These are phyloP conservation scores for Cladobotryum mycophilum DNA, from an alignment of 2,329 filamentous ascomycete genomes.

Conservation along the genomic window DNA sequence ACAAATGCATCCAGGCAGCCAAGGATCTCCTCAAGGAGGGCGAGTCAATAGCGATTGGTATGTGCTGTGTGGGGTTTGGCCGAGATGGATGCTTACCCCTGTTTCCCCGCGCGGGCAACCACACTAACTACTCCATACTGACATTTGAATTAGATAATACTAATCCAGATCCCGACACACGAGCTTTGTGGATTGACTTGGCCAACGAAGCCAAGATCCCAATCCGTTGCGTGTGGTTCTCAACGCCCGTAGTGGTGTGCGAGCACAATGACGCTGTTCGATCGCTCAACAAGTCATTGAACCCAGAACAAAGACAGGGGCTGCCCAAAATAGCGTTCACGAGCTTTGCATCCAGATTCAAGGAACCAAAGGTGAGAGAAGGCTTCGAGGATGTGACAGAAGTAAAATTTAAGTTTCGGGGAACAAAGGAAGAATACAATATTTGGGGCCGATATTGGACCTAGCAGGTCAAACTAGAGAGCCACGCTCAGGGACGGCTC, in stretches of 20 bases:
- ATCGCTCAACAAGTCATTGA: slow-evolving; percentile 63
- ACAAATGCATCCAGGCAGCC: slow-evolving; percentile 68
- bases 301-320: slow-evolving; percentile 70
- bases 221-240: slow-evolving; percentile 82
- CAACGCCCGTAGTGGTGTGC: slow-evolving; percentile 59
- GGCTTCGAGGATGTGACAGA: slow-evolving; percentile 77
- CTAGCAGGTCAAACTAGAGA: slow-evolving; percentile 24
- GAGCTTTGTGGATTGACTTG: slow-evolving; percentile 71
- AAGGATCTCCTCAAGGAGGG: slow-evolving; percentile 57
- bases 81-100: neutral
- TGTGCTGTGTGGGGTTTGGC: slow-evolving; percentile 24
- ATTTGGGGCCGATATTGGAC: slow-evolving; percentile 77
- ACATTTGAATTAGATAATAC: slow-evolving; percentile 67
- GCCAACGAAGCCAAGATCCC: slow-evolving; percentile 65
- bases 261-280: slow-evolving; percentile 87
- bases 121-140: slow-evolving; percentile 3
- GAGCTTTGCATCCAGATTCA: slow-evolving; percentile 66
- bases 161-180: slow-evolving; percentile 75
- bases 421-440: slow-evolving; percentile 58
- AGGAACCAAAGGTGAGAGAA: slow-evolving; percentile 64
- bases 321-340: slow-evolving; percentile 78
- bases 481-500: no score
- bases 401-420: slow-evolving; percentile 70
- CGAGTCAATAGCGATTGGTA: slow-evolving; percentile 71
- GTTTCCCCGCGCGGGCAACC: neutral